A percentile compares a stretch with the other conserved stretches of the same genome.
These are phyloP conservation scores for Perkinsus marinus DNA, from an alignment of 169 alveolate species.

Conservation along the genomic window DNA sequence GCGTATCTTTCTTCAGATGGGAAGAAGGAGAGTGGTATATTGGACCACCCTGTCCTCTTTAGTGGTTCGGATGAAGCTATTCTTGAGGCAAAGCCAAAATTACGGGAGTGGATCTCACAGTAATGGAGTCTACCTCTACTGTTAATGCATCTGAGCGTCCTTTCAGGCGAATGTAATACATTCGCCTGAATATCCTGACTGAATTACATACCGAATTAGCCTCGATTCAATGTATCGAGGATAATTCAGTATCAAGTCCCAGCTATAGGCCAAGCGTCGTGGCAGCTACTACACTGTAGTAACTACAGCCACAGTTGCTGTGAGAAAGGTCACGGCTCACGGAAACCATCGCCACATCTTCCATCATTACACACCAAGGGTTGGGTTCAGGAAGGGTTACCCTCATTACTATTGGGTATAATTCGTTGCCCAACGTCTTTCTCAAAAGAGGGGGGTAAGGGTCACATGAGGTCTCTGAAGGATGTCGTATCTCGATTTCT, in stretches of 20 bases:
- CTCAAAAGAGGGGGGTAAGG: no score
- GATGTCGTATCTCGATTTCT: no score
- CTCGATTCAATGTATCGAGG: no score
- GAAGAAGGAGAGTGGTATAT: not conserved
- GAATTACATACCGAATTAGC: not conserved
- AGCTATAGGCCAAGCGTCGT: not conserved
- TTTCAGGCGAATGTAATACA: no score
- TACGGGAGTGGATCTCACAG: not conserved
- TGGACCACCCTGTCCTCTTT: not conserved
- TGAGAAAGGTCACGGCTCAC: not conserved
- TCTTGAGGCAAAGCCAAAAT: not conserved
- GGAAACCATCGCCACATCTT: not conserved
- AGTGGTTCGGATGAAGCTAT: not conserved
- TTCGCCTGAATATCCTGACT: no score
- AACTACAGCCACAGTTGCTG: not conserved
- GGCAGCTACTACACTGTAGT: not conserved
- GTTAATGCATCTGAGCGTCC: no score
- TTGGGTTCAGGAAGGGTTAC: no score
- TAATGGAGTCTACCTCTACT: not conserved
- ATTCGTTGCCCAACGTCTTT: no score
- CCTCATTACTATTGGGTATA: no score
- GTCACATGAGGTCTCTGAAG: no score
- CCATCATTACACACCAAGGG: not conserved
- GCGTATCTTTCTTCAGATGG: not conserved
- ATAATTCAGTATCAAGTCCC: not conserved